Base-by-base conservation (phyloP, 2,329 filamentous ascomycete species). In the Ophiostoma ips region DNA sequence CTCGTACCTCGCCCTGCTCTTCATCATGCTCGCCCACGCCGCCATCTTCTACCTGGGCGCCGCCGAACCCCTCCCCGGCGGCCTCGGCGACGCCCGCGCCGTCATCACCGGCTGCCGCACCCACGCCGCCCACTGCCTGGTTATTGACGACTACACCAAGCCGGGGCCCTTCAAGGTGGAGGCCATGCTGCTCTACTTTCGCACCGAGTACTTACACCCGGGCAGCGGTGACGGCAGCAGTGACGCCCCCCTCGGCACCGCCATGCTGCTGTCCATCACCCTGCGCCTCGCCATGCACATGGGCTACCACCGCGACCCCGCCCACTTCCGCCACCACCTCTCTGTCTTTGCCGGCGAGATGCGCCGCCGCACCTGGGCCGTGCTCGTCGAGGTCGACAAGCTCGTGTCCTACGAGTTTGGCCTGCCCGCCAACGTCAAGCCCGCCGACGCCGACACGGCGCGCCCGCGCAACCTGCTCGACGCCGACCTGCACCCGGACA, bases 321-420 rank as follows among this genome's bases (percentile, higher is more conserved):
- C 60, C 28, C 64, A 68, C 56, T 64, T 71, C 6, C 61, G 66
- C 24, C 4, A 28, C 2, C 52, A 55, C 15, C 62, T 75, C 33
- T 66, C 66, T 1, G 66, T 69, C 0, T 75, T 74, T 46, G 68
- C 72, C 36, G 71, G 67, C 9, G 73, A 76, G 60, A 71, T 76
- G 63, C 66, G 72, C 16, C 65, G 73, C 5, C 63, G 73, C n/a
- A 61, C 66, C 3, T 76, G 73, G 71, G 43, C 49, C 1, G 66
- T 71, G 48, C 64, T 69, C 55, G 64, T 69, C 15, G 68, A 71
- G 53, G 63, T 68, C 16, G 73, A 76, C 55, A 59, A 70, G 5
- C 55, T 74, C 3, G 68, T 72, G 43, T 71, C 71, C 1, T 72
- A 71, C 52, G 71, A 76, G 58, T 67, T 73, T n/a, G 71, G 73